phyloP scores from a whole-genome alignment of 805 yeast genomes.

The Yarrowia porcina region DNA sequence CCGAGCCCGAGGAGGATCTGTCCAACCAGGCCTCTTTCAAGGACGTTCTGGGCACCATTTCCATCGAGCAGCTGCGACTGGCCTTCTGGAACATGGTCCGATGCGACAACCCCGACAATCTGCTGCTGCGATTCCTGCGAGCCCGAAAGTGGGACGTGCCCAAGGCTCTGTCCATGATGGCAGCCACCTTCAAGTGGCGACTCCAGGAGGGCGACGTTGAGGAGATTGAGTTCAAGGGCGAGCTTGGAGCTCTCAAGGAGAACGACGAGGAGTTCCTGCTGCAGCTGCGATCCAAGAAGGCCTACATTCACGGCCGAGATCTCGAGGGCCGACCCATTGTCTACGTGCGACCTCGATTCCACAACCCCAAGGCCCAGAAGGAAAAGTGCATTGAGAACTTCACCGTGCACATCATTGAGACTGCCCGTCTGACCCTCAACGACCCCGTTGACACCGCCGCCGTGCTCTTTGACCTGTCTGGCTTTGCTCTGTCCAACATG shows the following conservation, averaged over 20 bases:
- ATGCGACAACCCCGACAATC: conserved; percentile 78
- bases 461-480: conserved; percentile 80
- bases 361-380: conserved; percentile 64
- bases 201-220: conserved; percentile 57
- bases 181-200: conserved; percentile 78
- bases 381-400: conserved; percentile 70
- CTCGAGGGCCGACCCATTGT: conserved; percentile 73
- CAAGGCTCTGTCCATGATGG: conserved; percentile 65
- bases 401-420: conserved; percentile 75
- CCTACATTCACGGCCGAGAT: conserved; percentile 73
- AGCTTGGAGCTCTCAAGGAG: conserved; percentile 51
- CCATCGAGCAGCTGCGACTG: conserved; percentile 50
- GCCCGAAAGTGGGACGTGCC: conserved; percentile 84
- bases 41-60: conserved; percentile 49
- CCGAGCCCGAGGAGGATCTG: conserved; percentile 27
- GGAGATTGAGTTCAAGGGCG: conserved; percentile 65
- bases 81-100: conserved; percentile 61
- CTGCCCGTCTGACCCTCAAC: conserved; percentile 67
- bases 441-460: conserved; percentile 80
- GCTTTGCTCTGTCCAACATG: conserved; percentile 86
- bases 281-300: conserved; percentile 65
- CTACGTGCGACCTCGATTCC: conserved; percentile 73
- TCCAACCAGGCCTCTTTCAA: conserved; percentile 40
- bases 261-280: conserved; percentile 45
- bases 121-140: conserved; percentile 69